These are phyloP conservation scores for Acidiella bohemica DNA, from an alignment of 495 filamentous ascomycete species.

Conservation along the genomic window DNA sequence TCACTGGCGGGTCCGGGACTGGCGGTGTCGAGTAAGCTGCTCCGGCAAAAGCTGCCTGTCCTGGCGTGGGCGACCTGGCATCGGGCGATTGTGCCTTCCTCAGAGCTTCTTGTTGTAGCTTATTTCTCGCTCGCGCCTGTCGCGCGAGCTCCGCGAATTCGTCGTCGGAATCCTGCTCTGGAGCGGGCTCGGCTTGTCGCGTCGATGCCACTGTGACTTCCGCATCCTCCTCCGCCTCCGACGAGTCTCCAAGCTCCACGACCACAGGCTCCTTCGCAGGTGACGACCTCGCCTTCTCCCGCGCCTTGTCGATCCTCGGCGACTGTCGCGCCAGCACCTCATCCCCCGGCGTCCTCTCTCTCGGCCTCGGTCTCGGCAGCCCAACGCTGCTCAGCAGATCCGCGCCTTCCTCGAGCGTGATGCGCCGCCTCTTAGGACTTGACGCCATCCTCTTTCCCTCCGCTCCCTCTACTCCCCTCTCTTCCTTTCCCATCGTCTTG, in stretches of 20 bases:
- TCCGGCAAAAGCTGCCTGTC: not conserved
- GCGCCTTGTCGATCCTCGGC: conserved; percentile 3
- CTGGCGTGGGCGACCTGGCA: conserved; percentile 1
- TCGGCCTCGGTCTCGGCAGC: not conserved
- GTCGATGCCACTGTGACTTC: not conserved
- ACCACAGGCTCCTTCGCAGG: not conserved
- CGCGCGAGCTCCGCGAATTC: conserved; percentile 34
- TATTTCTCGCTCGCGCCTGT: conserved; percentile 15
- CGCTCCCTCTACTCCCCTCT: conserved; percentile 10
- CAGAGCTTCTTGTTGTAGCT: conserved; percentile 14
- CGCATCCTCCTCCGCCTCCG: not conserved
- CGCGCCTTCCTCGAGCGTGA: conserved; percentile 6
- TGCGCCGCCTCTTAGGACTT: conserved; percentile 12
- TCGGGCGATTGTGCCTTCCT: conserved; percentile 11
- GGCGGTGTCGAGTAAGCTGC: conserved; percentile 7
- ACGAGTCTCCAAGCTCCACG: not conserved
- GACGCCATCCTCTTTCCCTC: conserved; percentile 17
- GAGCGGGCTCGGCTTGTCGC: conserved; percentile 12
- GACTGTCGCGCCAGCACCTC: conserved; percentile 2
- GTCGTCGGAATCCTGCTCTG: conserved; percentile 33
- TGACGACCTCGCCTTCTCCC: not conserved
- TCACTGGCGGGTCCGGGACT: conserved; percentile 36
- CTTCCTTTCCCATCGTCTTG: conserved; percentile 19
- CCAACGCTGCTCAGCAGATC: conserved; percentile 2
- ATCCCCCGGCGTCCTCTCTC: not conserved